Evolutionary conservation across 108 stramenopile genomes (phyloP), one percentile per base, ranked within the genome.

Genomic region (Fragilaria crotonensis): DNA sequence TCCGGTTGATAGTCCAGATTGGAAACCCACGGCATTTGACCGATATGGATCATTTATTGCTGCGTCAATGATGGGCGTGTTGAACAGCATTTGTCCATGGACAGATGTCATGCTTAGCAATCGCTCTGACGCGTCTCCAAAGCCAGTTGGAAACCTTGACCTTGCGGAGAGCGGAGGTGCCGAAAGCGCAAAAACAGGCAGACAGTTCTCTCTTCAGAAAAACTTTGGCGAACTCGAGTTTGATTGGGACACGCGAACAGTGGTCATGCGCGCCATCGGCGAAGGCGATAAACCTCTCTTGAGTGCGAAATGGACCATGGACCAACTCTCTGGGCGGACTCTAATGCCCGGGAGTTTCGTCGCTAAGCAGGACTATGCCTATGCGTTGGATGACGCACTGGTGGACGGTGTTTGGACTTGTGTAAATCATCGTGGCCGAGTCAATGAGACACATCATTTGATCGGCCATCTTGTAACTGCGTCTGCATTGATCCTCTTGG

Each of bases 171-270:
- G 69, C 54, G 71, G 67, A 19, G 63, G 53, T 20, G 60, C 45
- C 2, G 48, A 62, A 14, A 60, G 65, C n/a, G 59, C 70, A n/a
- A 53, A 61, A 45, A 26, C 20, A 22, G 81, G 75, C 1, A 64
- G 59, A 33, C 77, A 79, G 55, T 85, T 54, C 54, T 73, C 68
- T 22, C 63, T 82, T 28, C 76, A 77, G 26, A 46, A 71, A 27
- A 85, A 85, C 47, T 81, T 85, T 66, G 84, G 71, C 5, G 84
- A 85, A 49, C 57, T 85, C 14, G 80, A 85, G 57, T 81, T 85
- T 65, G 78, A 81, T 54, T 67, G 59, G 46, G 63, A 70, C 1
- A 41, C 62, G 2, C 3, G 44, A 29, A 60, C 52, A 18, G 48
- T 67, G 4, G 4, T 46, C 11, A 60, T 67, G 20, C 59, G 58